These are phyloP conservation scores for Byssochlamys sp. DNA, from an alignment of 2,329 filamentous ascomycete genomes.

Conservation along the genomic window DNA sequence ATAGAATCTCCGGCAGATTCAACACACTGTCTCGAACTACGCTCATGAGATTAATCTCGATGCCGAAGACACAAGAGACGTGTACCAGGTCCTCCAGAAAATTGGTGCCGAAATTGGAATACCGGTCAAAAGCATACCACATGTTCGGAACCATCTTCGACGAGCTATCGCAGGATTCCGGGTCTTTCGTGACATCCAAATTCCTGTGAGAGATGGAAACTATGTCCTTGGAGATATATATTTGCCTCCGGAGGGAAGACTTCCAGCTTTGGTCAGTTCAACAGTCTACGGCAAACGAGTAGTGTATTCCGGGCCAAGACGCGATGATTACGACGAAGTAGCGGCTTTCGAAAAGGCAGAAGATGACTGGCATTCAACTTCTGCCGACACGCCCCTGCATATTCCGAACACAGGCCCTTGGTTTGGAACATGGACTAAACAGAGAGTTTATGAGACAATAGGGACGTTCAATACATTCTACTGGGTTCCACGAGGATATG, in stretches of 20 bases:
- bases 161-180: neutral
- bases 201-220: neutral
- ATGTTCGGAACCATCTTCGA: neutral
- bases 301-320: neutral
- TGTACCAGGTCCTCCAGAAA: neutral
- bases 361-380: conserved; percentile 1
- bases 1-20: neutral
- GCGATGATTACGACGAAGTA: neutral
- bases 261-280: neutral
- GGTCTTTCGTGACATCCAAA: neutral
- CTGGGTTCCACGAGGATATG: neutral
- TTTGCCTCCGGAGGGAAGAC: neutral
- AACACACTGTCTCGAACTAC: neutral
- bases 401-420: neutral
- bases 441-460: neutral
- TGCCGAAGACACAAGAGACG: neutral
- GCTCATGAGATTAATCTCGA: neutral
- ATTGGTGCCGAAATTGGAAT: neutral
- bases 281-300: conserved; percentile 1
- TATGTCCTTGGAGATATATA: neutral
- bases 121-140: neutral
- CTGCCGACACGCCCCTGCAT: neutral
- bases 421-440: neutral
- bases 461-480: neutral
- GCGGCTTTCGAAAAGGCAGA: neutral